Base-by-base conservation (phyloP, 352 stramenopile genomes). In the Elongisporangium senticosum region DNA sequence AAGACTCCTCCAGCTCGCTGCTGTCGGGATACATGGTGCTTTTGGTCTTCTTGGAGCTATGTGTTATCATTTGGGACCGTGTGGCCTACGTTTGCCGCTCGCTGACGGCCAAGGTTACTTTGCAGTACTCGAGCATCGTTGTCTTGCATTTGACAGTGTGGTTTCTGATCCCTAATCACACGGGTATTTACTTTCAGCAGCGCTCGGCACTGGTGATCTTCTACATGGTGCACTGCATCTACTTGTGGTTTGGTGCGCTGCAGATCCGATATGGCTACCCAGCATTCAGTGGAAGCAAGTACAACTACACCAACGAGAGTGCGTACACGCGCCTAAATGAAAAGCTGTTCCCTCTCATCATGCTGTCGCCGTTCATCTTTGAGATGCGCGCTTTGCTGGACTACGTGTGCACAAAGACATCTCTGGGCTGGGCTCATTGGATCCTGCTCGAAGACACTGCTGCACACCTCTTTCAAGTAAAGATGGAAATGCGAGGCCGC, bases 211-310 rank as follows among this genome's bases (percentile, higher is more conserved):
- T 96, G 5, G 79, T 95, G 17, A 63, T 79, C 7, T 93, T 93
- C 62, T 96, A 96, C 59, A 56, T 91, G 4, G 68, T 90, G 51
- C 86, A 96, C 56, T 93, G 83, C 52, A 51, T 79, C 11, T 92
- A 86, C 64, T 62, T 96, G 23, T 93, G 80, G 79, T 55, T 91
- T 4, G 75, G 83, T 2, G 81, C 80, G 11, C 68, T 91, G 6
- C 86, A 96, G 49, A 87, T 96, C 49, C 79, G 85, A n/a, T 90
- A 95, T 54, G 86, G 86, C 2, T 96, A 96, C 53, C 83, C 81
- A 4, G 83, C 84, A 0, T 96, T 93, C 62, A 68, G 77, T 20
- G 85, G 86, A n/a, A 93, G 80, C 51, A 77, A 75, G 57, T 93
- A 89, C 69, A 91, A 92, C 60, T 88, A 90, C 68, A 79, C 58